Evolutionary conservation across 2,329 filamentous ascomycete genomes (phyloP), one percentile per base, ranked within the genome.

Genomic region (Penicillium sp.): DNA sequence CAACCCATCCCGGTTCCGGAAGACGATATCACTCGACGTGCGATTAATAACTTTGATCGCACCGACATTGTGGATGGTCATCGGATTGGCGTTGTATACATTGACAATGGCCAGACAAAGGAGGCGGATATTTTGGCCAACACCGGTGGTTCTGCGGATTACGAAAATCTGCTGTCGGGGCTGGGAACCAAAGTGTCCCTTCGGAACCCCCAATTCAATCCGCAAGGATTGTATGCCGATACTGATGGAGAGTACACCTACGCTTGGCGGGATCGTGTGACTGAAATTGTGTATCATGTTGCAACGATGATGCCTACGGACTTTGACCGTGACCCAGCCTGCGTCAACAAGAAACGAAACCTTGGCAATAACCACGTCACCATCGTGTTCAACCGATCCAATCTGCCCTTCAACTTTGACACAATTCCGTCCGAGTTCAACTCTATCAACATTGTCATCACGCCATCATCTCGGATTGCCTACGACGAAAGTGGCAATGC

Each of bases 291-390:
- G 31, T 99, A 95, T 73, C 94, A 97, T 70, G 87, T 97, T 52
- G 91, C 90, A 6, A 99, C 93, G 4, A 91, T 97, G 81, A 99
- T 99, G 94, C 94, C 94, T 1, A 96, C 91, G 10, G 84, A 95
- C 68, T 77, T 87, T 15, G 85, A 91, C 51, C 81, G 84, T 31
- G 91, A 96, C 65, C 84, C 88, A 10, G 82, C 85, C 58, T 91
- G 88, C 67, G 86, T 87, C 58, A 82, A 85, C 71, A 99, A 99
- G 78, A 99, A 99, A 75, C 83, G 86, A 3, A 95, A 97, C 68
- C 94, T 97, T 57, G 94, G 94, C 55, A 99, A 99, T 68, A 94
- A 97, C 72, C 96, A 90, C 71, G 94, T 99, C 69, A 97, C 96
- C 70, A 96, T 99, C 64, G 88, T 99, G 55, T 99, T 95, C 81